Evolutionary conservation across 805 yeast genomes (phyloP).

Genomic region (Pichia manshurica): DNA sequence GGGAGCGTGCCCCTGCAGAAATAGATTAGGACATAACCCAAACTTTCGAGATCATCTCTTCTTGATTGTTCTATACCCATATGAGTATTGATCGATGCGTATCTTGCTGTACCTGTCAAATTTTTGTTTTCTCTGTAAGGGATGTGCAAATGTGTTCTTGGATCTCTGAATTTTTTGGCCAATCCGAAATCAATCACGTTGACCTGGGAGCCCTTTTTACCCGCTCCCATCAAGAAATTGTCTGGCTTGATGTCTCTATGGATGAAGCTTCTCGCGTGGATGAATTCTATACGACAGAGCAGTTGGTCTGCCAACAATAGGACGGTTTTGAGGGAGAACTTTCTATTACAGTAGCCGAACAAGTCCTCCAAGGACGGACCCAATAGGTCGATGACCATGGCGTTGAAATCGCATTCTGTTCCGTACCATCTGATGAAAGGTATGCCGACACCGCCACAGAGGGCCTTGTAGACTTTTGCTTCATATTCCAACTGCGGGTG

Average conservation of each 20-base stretch:
- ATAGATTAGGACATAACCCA: conserved; percentile 91
- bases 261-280: conserved; percentile 89
- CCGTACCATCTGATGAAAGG: conserved; percentile 98
- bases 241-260: conserved; percentile 84
- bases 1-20: conserved; percentile 95
- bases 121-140: conserved; percentile 96
- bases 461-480: conserved; percentile 89
- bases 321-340: conserved; percentile 89
- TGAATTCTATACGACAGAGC: conserved; percentile 88
- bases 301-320: conserved; percentile 90
- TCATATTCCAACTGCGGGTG: conserved; percentile 98
- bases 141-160: conserved; percentile 88
- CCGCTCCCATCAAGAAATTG: conserved; percentile 82
- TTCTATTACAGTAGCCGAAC: conserved; percentile 92
- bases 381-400: conserved; percentile 91
- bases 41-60: conserved; percentile 91
- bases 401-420: conserved; percentile 92
- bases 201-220: conserved; percentile 90
- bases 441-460: conserved; percentile 95
- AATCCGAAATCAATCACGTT: conserved; percentile 92
- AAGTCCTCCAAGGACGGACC: conserved; percentile 95
- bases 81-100: conserved; percentile 92
- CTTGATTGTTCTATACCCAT: conserved; percentile 95
- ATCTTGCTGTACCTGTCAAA: conserved; percentile 95
- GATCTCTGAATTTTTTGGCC: conserved; percentile 91